Percentiles rank a stretch among this genome's conserved stretches.
phyloP scores from a whole-genome alignment of 768 basidiomycete genomes.

The Suillus weaverae region DNA sequence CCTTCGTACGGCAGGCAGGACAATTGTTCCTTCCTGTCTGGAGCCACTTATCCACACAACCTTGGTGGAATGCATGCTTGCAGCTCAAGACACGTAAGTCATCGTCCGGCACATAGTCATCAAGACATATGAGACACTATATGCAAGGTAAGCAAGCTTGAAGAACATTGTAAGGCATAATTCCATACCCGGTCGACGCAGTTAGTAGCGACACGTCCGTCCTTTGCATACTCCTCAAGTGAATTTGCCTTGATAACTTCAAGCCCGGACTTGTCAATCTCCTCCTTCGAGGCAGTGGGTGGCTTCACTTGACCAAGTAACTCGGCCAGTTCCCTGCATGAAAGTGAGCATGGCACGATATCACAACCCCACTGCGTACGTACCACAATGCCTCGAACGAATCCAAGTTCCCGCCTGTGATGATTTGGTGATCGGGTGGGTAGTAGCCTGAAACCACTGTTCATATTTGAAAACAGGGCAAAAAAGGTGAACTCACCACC shows the following conservation, averaged over 20 bases:
- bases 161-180: background rate
- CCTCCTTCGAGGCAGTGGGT: conserved; percentile 77
- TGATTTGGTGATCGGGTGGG: conserved; percentile 84
- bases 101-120: conserved; percentile 79
- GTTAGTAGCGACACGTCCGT: conserved; percentile 69
- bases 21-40: conserved; percentile 86
- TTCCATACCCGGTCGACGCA: conserved; percentile 73
- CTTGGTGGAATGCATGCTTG: conserved; percentile 87
- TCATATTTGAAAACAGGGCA: conserved; percentile 9
- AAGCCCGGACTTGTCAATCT: conserved; percentile 83
- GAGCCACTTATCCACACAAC: conserved; percentile 88
- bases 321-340: conserved; percentile 73
- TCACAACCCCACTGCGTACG: conserved; percentile 27
- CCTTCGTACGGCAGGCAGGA: conserved; percentile 84
- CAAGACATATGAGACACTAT: conserved; percentile 84
- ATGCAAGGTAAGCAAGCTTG: conserved; percentile 4
- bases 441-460: conserved; percentile 63
- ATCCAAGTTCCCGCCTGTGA: conserved; percentile 76
- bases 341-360: background rate
- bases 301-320: conserved; percentile 81
- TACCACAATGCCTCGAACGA: conserved; percentile 80
- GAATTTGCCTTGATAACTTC: conserved; percentile 62
- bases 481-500: conserved; percentile 50
- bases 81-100: conserved; percentile 81
- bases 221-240: conserved; percentile 54